phyloP scores from a whole-genome alignment of 2,329 filamentous ascomycete species.

The Akanthomyces uredinophilus region DNA sequence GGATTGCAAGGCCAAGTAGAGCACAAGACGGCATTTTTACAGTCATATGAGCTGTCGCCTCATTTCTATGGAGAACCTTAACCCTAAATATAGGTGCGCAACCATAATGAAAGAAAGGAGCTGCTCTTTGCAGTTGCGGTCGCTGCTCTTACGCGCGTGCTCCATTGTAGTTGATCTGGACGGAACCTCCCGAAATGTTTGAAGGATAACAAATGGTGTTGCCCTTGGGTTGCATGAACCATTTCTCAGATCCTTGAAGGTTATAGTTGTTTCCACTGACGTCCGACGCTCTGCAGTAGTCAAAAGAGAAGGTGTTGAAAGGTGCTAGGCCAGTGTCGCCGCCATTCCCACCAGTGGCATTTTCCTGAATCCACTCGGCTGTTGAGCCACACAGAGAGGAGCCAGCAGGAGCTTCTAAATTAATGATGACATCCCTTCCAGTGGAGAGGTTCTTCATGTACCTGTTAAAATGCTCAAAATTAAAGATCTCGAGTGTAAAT shows the following conservation, averaged over 20 bases:
- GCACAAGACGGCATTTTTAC: no score
- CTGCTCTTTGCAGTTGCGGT: background rate
- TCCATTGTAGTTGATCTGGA: background rate
- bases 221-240: background rate
- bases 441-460: background rate
- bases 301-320: background rate
- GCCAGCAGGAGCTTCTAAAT: background rate
- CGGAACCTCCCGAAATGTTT: background rate
- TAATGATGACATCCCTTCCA: background rate
- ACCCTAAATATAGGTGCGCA: no score
- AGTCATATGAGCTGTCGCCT: no score
- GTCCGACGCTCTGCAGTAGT: background rate
- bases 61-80: no score
- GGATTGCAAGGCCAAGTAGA: no score
- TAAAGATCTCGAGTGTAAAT: no score
- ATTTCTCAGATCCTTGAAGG: background rate
- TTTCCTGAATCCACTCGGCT: background rate
- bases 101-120: no score
- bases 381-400: background rate
- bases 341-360: background rate
- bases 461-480: background rate
- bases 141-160: background rate
- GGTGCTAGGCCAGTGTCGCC: background rate
- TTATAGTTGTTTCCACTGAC: background rate
- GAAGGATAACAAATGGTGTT: background rate